A percentile compares a stretch with the other conserved stretches of the same genome.
Conservation (phyloP, 2,329 filamentous ascomycete genomes). For the Corynespora cassiicola region DNA sequence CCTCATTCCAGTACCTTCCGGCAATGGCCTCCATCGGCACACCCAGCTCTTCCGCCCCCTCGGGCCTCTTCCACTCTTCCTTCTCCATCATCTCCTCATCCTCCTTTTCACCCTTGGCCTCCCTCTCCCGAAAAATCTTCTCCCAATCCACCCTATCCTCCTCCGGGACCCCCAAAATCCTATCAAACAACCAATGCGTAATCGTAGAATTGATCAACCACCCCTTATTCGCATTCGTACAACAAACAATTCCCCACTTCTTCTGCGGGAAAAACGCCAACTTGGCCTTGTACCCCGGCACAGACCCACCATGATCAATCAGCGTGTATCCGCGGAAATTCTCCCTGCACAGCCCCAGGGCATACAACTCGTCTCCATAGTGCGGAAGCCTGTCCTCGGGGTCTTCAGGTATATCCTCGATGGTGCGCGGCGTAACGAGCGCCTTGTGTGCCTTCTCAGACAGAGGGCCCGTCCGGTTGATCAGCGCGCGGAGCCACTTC, state of each 20-base stretch:
- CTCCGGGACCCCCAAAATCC: constrained; percentile 2
- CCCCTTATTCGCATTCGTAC: constrained; percentile 13
- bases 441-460: constrained; percentile 16
- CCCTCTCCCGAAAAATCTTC: constrained; percentile 6
- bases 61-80: constrained; percentile 4
- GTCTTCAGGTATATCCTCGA: too few relatives aligned
- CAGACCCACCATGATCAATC: constrained; percentile 14
- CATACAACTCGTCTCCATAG: constrained; percentile 14
- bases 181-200: constrained; percentile 13
- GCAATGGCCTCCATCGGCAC: constrained; percentile 8
- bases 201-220: constrained; percentile 8
- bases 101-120: constrained; percentile 6
- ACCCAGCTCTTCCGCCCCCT: constrained; percentile 3
- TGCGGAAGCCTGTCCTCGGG: constrained; percentile 9
- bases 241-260: constrained; percentile 17
- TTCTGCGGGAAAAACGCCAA: constrained; percentile 13
- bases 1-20: constrained; percentile 12
- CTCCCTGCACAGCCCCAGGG: constrained; percentile 12
- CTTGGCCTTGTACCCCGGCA: constrained; percentile 14
- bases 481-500: constrained; percentile 30
- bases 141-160: constrained; percentile 8
- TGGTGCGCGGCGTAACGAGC: constrained; percentile 18
- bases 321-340: constrained; percentile 16
- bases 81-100: constrained; percentile 4
- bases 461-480: constrained; percentile 15